Evolutionary conservation across 257 asterid genomes (phyloP).

Genomic region (Ilex aquifolium): DNA sequence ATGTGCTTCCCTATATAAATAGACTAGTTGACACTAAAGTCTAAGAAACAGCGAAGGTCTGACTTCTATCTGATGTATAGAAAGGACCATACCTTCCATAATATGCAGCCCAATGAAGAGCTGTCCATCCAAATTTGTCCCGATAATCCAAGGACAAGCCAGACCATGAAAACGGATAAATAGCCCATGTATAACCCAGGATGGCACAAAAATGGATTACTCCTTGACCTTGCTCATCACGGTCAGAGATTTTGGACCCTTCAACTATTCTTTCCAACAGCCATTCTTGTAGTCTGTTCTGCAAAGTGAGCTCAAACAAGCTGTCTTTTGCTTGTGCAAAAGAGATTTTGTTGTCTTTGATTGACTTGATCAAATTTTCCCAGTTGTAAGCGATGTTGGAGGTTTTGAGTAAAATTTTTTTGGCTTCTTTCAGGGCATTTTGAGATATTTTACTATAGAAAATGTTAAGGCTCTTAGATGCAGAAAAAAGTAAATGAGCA

Average conservation of each 20-base stretch:
- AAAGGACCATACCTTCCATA: slow-evolving; percentile 63
- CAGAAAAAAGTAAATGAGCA: slow-evolving; percentile 71
- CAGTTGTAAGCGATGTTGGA: slow-evolving; percentile 47
- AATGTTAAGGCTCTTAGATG: slow-evolving; percentile 50
- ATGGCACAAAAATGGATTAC: slow-evolving; percentile 94
- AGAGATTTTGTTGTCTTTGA: slow-evolving; percentile 45
- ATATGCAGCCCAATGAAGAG: slow-evolving; percentile 97
- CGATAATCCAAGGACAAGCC: slow-evolving; percentile 88
- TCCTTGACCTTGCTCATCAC: slow-evolving; percentile 89
- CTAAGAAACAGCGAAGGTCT: neutral
- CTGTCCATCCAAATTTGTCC: slow-evolving; percentile 94
- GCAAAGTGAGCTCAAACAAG: slow-evolving; percentile 72
- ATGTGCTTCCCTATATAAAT: neutral
- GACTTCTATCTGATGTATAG: neutral
- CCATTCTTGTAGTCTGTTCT: slow-evolving; percentile 72
- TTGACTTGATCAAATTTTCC: slow-evolving; percentile 45
- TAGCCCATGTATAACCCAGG: slow-evolving; percentile 90
- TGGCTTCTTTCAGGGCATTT: slow-evolving; percentile 61
- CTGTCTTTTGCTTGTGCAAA: slow-evolving; percentile 63
- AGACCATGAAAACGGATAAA: slow-evolving; percentile 68
- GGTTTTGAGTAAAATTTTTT: slow-evolving; percentile 49
- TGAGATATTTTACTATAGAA: slow-evolving; percentile 47
- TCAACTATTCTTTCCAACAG: slow-evolving; percentile 65
- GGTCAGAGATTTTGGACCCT: slow-evolving; percentile 57
- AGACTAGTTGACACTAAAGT: neutral